These are phyloP conservation scores for Fraxinus excelsior DNA, from an alignment of 257 asterid genomes.

Conservation along the genomic window DNA sequence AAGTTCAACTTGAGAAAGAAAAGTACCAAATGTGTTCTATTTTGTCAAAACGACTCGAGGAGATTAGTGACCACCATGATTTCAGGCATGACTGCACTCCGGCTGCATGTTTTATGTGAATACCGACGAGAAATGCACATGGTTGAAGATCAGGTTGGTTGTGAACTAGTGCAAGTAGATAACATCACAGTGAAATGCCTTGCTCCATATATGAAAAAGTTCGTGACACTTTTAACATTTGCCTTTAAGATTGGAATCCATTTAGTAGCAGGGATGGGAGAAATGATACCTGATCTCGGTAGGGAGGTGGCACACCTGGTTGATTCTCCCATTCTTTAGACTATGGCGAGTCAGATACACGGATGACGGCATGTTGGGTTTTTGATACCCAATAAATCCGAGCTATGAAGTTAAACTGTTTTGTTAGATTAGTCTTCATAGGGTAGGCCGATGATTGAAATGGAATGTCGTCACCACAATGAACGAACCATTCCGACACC, in stretches of 20 bases:
- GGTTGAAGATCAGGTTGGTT: conserved; percentile 78
- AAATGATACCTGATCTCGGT: conserved; percentile 86
- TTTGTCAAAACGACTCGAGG: conserved; percentile 72
- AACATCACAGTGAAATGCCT: conserved; percentile 62
- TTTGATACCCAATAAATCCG: too few relatives aligned
- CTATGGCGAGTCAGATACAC: too few relatives aligned
- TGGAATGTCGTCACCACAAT: too few relatives aligned
- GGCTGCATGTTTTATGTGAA: conserved; percentile 77
- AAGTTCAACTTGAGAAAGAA: conserved; percentile 64
- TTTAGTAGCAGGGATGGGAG: conserved; percentile 87
- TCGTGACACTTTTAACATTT: conserved; percentile 78
- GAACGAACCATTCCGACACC: too few relatives aligned
- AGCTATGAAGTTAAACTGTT: too few relatives aligned
- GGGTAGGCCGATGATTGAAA: too few relatives aligned
- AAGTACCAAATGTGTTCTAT: conserved; percentile 78
- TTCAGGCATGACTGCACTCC: conserved; percentile 71
- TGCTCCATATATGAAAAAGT: conserved; percentile 71
- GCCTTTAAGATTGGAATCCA: conserved; percentile 92
- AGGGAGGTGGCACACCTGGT: conserved; percentile 69
- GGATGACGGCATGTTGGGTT: too few relatives aligned
- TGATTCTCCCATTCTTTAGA: conserved; percentile 48
- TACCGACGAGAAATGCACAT: conserved; percentile 83
- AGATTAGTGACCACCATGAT: conserved; percentile 68
- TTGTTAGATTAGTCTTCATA: too few relatives aligned
- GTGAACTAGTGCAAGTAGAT: conserved; percentile 80